These are phyloP conservation scores for Ascoidea tarda DNA, from an alignment of 805 yeast species.

Conservation along the genomic window DNA sequence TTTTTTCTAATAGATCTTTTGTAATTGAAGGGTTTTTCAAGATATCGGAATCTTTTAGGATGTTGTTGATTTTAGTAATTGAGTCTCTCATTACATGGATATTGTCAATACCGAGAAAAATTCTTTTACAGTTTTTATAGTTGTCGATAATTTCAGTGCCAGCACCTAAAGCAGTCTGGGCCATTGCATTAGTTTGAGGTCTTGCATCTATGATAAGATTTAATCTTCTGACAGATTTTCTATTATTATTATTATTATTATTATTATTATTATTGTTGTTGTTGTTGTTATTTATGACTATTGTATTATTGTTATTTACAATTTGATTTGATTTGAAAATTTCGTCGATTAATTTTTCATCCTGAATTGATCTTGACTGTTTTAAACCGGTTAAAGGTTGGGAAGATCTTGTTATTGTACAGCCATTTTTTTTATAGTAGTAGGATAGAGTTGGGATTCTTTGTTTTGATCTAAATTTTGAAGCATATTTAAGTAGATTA, in stretches of 20 bases:
- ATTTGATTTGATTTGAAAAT: slow-evolving; percentile 47
- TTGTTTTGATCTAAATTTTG: slow-evolving; percentile 72
- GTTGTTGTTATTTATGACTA: neutral
- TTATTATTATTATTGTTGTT: slow-evolving; percentile 14
- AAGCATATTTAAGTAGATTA: slow-evolving; percentile 68
- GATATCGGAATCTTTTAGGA: slow-evolving; percentile 55
- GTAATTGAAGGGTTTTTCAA: slow-evolving; percentile 32
- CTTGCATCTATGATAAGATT: slow-evolving; percentile 82
- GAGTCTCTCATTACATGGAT: slow-evolving; percentile 93
- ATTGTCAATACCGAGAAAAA: slow-evolving; percentile 85
- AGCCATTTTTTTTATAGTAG: slow-evolving; percentile 51
- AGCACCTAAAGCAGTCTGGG: slow-evolving; percentile 95
- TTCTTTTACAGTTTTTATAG: slow-evolving; percentile 50
- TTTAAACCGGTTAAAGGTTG: slow-evolving; percentile 90
- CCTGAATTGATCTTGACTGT: slow-evolving; percentile 80
- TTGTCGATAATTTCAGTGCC: slow-evolving; percentile 91
- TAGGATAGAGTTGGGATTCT: slow-evolving; percentile 77
- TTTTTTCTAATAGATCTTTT: slow-evolving; percentile 41
- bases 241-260: slow-evolving; percentile 16
- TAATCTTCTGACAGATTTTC: slow-evolving; percentile 22
- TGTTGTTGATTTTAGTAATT: slow-evolving; percentile 43
- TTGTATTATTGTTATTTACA: slow-evolving; percentile 16
- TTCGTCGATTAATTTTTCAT: slow-evolving; percentile 68
- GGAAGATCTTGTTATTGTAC: slow-evolving; percentile 77
- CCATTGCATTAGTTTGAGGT: slow-evolving; percentile 90